These are phyloP conservation scores for Quercus engelmannii DNA, from an alignment of 306 rosid species.

Conservation along the genomic window DNA sequence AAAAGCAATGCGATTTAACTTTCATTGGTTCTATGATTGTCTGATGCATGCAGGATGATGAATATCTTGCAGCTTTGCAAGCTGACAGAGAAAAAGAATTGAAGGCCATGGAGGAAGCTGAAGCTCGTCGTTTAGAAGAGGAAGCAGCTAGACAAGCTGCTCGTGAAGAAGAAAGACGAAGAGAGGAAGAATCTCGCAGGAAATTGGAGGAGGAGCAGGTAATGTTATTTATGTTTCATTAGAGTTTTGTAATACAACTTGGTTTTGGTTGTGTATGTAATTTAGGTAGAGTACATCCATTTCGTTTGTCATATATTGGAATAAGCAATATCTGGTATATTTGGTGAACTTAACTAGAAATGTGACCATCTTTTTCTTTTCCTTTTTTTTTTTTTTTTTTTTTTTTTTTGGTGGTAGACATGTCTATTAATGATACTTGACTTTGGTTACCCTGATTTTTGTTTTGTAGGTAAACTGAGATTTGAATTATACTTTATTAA, in stretches of 20 bases:
- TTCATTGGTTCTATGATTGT: constrained; percentile 1
- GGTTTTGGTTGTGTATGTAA: neutral
- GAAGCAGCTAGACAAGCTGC: constrained; percentile 36
- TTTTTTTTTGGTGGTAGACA: neutral
- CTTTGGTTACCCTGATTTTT: neutral
- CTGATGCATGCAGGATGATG: constrained; percentile 76
- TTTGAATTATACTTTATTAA: neutral
- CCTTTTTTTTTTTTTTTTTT: neutral
- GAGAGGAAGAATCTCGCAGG: constrained; percentile 73
- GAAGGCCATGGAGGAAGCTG: constrained; percentile 73
- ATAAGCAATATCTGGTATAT: neutral
- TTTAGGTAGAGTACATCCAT: neutral
- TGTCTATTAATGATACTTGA: neutral
- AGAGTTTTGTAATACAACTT: neutral
- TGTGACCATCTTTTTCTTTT: neutral
- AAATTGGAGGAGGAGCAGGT: constrained; percentile 84
- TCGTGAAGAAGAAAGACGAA: constrained; percentile 68
- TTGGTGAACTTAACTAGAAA: neutral
- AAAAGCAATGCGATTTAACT: constrained; percentile 11
- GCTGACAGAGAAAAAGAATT: constrained; percentile 88
- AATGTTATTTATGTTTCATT: neutral
- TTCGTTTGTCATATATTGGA: neutral
- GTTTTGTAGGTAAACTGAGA: neutral
- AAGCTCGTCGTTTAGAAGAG: constrained; percentile 74
- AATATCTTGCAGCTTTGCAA: constrained; percentile 82